phyloP scores from a whole-genome alignment of 352 stramenopile species.

The Pelagophyceae sp. region DNA sequence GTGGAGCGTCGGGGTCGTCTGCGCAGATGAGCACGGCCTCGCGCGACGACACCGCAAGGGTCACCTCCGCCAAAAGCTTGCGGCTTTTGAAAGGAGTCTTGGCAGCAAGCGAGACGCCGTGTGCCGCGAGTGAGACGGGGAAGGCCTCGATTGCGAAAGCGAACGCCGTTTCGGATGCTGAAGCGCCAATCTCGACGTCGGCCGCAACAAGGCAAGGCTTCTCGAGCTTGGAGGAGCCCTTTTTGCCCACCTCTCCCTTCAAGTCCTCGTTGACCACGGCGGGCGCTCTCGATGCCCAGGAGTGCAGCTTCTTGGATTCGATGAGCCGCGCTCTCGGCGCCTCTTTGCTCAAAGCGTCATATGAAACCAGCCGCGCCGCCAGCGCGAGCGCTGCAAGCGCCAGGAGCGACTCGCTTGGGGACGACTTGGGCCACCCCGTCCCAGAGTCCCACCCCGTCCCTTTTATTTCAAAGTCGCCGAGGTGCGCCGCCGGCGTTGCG shows the following conservation, averaged over 20 bases:
- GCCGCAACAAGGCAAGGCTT: too few relatives aligned
- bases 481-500: background rate
- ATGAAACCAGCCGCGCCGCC: background rate
- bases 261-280: background rate
- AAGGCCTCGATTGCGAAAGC: background rate
- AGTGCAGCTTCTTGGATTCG: slow-evolving; percentile 2
- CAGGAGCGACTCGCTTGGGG: background rate
- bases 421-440: background rate
- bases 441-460: background rate
- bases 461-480: background rate
- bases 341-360: background rate
- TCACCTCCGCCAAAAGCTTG: background rate
- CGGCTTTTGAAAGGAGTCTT: background rate
- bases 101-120: background rate
- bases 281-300: background rate
- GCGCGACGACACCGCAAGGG: background rate
- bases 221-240: too few relatives aligned
- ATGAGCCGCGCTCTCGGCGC: background rate
- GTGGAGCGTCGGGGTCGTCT: background rate
- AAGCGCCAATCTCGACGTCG: too few relatives aligned
- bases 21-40: background rate
- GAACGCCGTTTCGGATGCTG: background rate
- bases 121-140: background rate
- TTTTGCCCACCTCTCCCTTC: too few relatives aligned
- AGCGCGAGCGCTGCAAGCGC: background rate